These are phyloP conservation scores for Saccharomycopsis sp. DNA, from an alignment of 805 yeast genomes.

Conservation along the genomic window DNA sequence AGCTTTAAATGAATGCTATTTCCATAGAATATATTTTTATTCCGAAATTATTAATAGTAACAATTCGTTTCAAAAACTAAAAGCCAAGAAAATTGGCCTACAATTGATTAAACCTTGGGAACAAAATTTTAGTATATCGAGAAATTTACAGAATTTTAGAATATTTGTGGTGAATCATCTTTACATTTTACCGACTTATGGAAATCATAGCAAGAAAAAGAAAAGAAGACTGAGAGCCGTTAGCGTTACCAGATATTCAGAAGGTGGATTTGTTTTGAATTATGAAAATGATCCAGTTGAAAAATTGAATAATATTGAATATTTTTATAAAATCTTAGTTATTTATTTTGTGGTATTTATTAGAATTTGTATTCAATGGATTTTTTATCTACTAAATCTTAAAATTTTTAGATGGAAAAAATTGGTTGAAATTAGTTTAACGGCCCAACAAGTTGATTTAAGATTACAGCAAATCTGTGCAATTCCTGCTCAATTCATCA, in stretches of 20 bases:
- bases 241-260: not conserved
- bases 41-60: not conserved
- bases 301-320: not conserved
- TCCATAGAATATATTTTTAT: slow-evolving; percentile 10
- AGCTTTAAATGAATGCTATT: slow-evolving; percentile 14
- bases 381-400: slow-evolving; percentile 24
- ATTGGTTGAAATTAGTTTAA: slow-evolving; percentile 39
- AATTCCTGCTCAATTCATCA: slow-evolving; percentile 69
- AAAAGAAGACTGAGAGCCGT: slow-evolving; percentile 1
- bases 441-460: slow-evolving; percentile 71
- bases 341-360: slow-evolving; percentile 5
- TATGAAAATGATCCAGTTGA: not conserved
- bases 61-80: not conserved
- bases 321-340: not conserved
- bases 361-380: slow-evolving; percentile 4
- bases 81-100: not conserved
- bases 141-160: slow-evolving; percentile 11
- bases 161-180: slow-evolving; percentile 14
- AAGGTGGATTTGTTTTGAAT: not conserved
- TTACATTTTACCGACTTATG: slow-evolving; percentile 14
- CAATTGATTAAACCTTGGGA: slow-evolving; percentile 15
- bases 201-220: not conserved
- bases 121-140: slow-evolving; percentile 7
- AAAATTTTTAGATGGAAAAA: slow-evolving; percentile 20
- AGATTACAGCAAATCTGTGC: slow-evolving; percentile 66